phyloP scores from a whole-genome alignment of 2,329 filamentous ascomycete genomes.

The Sclerotinia trifoliorum region DNA sequence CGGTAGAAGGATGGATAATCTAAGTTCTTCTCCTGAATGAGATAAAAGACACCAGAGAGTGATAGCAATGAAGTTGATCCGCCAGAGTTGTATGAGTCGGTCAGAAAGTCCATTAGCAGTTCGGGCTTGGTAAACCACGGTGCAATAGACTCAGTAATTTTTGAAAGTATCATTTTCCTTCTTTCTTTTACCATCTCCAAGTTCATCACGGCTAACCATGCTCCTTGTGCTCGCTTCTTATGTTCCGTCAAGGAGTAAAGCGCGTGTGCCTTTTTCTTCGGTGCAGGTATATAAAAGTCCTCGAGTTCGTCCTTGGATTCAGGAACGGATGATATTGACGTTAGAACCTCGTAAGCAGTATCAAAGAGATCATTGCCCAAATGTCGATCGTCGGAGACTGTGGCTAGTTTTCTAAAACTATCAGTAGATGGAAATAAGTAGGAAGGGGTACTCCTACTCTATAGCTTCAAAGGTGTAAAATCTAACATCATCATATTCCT shows the following conservation, averaged over 20 bases:
- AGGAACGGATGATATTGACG: constrained; percentile 69
- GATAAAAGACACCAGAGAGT: constrained; percentile 88
- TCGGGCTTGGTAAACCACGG: constrained; percentile 90
- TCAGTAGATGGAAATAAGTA: constrained; percentile 26
- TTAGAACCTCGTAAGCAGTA: constrained; percentile 61
- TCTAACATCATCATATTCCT: constrained; percentile 78
- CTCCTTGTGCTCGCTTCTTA: constrained; percentile 78
- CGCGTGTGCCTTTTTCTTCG: constrained; percentile 65
- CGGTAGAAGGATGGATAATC: constrained; percentile 94
- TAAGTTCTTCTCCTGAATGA: constrained; percentile 89
- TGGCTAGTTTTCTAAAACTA: constrained; percentile 40
- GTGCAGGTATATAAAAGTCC: constrained; percentile 64
- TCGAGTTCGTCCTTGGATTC: constrained; percentile 63
- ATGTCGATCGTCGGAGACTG: constrained; percentile 35
- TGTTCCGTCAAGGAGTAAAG: constrained; percentile 66
- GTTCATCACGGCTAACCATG: constrained; percentile 78
- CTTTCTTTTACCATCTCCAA: constrained; percentile 67
- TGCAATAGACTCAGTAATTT: constrained; percentile 74
- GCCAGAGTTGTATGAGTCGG: constrained; percentile 85
- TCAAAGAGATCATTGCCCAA: constrained; percentile 45
- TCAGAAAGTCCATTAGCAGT: constrained; percentile 91
- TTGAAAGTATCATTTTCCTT: constrained; percentile 73
- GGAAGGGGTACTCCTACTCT: constrained; percentile 53
- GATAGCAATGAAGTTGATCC: constrained; percentile 86
- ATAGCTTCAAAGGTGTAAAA: constrained; percentile 78